Evolutionary conservation across 306 rosid genomes (phyloP).

Genomic region (Biancaea sappan): DNA sequence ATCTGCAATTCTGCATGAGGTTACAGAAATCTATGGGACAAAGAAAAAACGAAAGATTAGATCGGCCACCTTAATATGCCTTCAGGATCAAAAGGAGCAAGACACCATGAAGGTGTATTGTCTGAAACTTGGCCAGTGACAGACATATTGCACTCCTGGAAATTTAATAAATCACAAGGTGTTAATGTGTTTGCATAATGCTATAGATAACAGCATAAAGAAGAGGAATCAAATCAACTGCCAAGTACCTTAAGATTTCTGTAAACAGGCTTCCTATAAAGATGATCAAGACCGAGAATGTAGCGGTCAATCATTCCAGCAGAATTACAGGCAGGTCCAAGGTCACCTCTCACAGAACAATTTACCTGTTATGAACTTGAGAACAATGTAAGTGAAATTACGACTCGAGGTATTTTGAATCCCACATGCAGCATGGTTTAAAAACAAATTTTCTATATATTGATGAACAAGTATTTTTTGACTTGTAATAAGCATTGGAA

Average conservation of each 20-base stretch:
- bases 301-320: conserved; percentile 92
- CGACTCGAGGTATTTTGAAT: conserved; percentile 9
- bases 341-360: conserved; percentile 84
- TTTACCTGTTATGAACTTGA: conserved; percentile 62
- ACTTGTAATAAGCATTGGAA: background rate
- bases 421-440: background rate
- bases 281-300: conserved; percentile 70
- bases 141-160: conserved; percentile 78
- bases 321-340: conserved; percentile 92
- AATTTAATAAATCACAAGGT: conserved; percentile 41
- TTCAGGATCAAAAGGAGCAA: conserved; percentile 93
- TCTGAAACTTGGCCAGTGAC: conserved; percentile 60
- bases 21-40: conserved; percentile 4
- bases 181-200: conserved; percentile 20
- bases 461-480: background rate
- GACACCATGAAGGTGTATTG: conserved; percentile 85
- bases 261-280: conserved; percentile 78
- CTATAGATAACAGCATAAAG: conserved; percentile 16
- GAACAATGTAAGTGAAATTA: conserved; percentile 32
- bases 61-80: conserved; percentile 80
- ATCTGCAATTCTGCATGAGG: conserved; percentile 17
- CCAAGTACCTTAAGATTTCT: conserved; percentile 78
- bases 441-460: background rate
- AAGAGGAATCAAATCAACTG: conserved; percentile 27
- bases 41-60: conserved; percentile 29